phyloP scores from a whole-genome alignment of 108 stramenopile genomes.

The Nitzschia palea region DNA sequence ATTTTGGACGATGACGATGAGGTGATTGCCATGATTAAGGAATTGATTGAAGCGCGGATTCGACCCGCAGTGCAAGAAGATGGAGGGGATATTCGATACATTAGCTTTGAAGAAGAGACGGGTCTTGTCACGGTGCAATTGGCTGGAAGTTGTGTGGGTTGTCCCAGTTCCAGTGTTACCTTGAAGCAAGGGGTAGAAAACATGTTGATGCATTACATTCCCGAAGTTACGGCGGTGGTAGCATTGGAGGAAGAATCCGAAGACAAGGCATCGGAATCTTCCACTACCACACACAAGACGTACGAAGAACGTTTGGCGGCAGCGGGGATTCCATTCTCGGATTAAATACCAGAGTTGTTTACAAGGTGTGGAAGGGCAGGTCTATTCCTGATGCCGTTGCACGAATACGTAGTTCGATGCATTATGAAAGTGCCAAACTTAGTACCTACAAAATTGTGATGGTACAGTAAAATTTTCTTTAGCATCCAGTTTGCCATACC shows the following conservation, averaged over 20 bases:
- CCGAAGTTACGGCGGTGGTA: constrained; percentile 91
- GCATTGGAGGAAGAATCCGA: constrained; percentile 80
- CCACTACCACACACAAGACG: constrained; percentile 58
- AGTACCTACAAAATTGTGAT: no score
- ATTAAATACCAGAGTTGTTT: constrained; percentile 34
- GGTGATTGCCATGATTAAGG: constrained; percentile 99
- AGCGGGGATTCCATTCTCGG: constrained; percentile 88
- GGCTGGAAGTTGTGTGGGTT: constrained; percentile 95
- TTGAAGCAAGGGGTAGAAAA: constrained; percentile 99
- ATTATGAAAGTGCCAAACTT: no score
- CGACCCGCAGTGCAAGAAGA: constrained; percentile 99
- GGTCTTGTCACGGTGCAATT: constrained; percentile 82
- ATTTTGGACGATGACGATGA: constrained; percentile 95
- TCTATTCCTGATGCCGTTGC: no score
- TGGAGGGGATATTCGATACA: constrained; percentile 98
- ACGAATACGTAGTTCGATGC: no score
- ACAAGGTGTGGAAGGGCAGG: background rate
- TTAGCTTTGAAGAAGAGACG: constrained; percentile 82
- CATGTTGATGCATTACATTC: constrained; percentile 99
- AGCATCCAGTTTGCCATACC: background rate
- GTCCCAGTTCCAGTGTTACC: constrained; percentile 93
- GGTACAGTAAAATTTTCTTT: no score
- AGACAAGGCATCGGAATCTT: constrained; percentile 13
- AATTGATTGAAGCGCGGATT: constrained; percentile 94
- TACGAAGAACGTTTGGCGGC: constrained; percentile 85